These are phyloP conservation scores for Suillus weaverae DNA, from an alignment of 768 basidiomycete species.

Conservation along the genomic window DNA sequence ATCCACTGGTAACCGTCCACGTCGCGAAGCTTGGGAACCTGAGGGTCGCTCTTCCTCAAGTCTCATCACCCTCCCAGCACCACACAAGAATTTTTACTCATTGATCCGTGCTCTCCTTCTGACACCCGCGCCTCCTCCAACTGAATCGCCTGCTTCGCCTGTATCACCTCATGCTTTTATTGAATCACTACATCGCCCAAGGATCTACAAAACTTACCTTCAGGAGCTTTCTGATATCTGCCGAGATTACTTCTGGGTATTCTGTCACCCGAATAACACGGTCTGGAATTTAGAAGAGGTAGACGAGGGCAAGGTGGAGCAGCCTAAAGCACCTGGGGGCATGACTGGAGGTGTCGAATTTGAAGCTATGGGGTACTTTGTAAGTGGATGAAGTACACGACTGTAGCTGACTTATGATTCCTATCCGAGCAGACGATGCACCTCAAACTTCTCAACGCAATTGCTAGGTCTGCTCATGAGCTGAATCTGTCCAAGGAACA, in stretches of 20 bases:
- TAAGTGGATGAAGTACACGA: conserved; percentile 40
- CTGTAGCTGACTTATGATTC: conserved; percentile 12
- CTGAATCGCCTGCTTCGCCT: conserved; percentile 59
- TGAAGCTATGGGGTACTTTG: conserved; percentile 95
- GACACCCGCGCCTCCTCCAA: conserved; percentile 64
- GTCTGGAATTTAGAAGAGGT: conserved; percentile 86
- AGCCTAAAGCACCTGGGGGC: conserved; percentile 90
- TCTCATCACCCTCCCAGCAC: conserved; percentile 65
- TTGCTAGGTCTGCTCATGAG: conserved; percentile 64
- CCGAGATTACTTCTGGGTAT: conserved; percentile 95
- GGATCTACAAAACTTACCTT: conserved; percentile 81
- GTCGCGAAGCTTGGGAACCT: conserved; percentile 60
- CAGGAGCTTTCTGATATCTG: conserved; percentile 87
- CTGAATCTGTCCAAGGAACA: conserved; percentile 66
- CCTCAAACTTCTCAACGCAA: conserved; percentile 80
- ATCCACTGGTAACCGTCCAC: conserved; percentile 40
- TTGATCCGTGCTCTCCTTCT: conserved; percentile 76
- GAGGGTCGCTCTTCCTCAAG: conserved; percentile 44
- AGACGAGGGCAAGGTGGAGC: conserved; percentile 83
- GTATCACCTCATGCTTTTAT: conserved; percentile 83
- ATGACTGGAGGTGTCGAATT: conserved; percentile 99
- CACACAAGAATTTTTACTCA: conserved; percentile 72
- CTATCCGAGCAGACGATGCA: conserved; percentile 68
- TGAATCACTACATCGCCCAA: conserved; percentile 61
- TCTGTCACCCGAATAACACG: conserved; percentile 92